These are phyloP conservation scores for Pseudocercospora fijiensis DNA, from an alignment of 2,329 filamentous ascomycete genomes.

Conservation along the genomic window DNA sequence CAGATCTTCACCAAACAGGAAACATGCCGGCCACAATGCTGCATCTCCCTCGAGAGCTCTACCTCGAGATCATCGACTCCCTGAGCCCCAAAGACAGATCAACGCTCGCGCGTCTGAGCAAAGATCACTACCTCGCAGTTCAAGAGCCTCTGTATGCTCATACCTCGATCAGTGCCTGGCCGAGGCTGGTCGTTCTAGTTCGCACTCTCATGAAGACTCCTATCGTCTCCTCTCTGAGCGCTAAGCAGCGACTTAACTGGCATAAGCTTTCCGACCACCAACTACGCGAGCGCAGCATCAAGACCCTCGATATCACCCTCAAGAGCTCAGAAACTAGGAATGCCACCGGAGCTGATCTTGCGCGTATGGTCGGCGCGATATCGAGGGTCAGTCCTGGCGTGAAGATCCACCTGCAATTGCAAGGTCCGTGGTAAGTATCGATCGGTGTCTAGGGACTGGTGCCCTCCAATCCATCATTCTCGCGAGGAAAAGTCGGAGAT, in stretches of 20 bases:
- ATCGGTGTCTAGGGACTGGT: not conserved
- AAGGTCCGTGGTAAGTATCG: not conserved
- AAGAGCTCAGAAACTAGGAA: not conserved
- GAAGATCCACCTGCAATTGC: conserved; percentile 11
- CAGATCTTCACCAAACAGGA: not conserved
- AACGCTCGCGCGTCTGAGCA: conserved; percentile 16
- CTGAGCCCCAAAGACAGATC: conserved; percentile 21
- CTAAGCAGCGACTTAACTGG: conserved; percentile 24
- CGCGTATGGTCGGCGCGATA: conserved; percentile 25
- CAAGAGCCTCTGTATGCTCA: conserved; percentile 25
- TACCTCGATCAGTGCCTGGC: conserved; percentile 17
- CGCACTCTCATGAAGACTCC: conserved; percentile 19
- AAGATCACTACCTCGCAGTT: conserved; percentile 27
- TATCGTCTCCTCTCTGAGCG: conserved; percentile 24
- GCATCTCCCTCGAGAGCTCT: conserved; percentile 29
- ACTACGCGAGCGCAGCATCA: conserved; percentile 25
- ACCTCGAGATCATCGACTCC: conserved; percentile 24
- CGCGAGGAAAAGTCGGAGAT: not conserved
- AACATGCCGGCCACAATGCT: conserved; percentile 19
- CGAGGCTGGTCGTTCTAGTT: conserved; percentile 21
- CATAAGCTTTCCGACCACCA: conserved; percentile 25
- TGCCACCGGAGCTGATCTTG: conserved; percentile 15
- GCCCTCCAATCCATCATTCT: not conserved
- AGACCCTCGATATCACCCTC: conserved; percentile 18
- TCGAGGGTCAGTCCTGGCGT: conserved; percentile 14